Conservation (phyloP, 495 filamentous ascomycete genomes). For the Podospora sp. region DNA sequence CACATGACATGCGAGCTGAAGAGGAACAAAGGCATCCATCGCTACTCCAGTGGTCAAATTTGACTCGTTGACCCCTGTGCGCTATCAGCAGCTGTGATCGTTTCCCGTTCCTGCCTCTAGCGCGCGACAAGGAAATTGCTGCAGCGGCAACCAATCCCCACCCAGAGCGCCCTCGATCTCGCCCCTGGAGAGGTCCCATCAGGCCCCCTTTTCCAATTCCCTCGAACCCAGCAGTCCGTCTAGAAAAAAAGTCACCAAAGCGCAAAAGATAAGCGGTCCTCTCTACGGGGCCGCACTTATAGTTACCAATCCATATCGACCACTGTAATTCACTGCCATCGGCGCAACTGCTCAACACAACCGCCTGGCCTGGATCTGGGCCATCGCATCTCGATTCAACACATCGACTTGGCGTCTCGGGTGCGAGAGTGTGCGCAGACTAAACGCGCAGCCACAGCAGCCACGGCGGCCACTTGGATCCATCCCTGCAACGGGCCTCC, state of each 20-base stretch:
- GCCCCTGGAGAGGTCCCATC: neutral
- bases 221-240: neutral
- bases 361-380: neutral
- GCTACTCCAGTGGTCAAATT: constrained; percentile 2
- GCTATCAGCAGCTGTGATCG: constrained; percentile 2
- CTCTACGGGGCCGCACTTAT: neutral
- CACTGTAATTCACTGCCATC: constrained; percentile 9
- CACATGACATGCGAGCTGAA: constrained; percentile 1
- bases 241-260: constrained; percentile 10
- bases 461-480: constrained; percentile 7
- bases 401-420: constrained; percentile 9
- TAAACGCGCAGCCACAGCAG: constrained; percentile 12
- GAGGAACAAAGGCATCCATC: constrained; percentile 1
- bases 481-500: neutral
- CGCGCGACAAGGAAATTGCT: constrained; percentile 37
- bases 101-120: constrained; percentile 31
- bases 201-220: constrained; percentile 11
- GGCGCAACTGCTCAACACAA: neutral
- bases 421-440: neutral
- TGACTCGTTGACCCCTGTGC: constrained; percentile 12
- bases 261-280: constrained; percentile 21
- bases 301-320: constrained; percentile 11
- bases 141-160: constrained; percentile 9
- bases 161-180: neutral
- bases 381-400: constrained; percentile 9